phyloP scores from a whole-genome alignment of 139 green algal species.

The Coccomyxa sp. region DNA sequence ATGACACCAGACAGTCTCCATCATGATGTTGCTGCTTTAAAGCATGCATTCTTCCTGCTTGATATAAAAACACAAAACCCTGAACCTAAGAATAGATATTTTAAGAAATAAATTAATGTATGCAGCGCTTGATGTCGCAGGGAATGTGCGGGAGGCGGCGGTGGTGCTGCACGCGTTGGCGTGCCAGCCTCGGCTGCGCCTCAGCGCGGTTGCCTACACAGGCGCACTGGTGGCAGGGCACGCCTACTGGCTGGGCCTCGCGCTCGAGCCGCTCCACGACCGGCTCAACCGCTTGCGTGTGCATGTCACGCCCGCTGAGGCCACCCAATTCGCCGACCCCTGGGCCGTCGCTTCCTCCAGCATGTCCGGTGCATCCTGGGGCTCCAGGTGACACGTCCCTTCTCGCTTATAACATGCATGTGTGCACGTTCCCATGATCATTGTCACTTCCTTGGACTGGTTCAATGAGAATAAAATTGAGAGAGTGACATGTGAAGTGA shows the following conservation, averaged over 20 bases:
- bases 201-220: slow-evolving; percentile 13
- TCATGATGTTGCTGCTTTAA: neutral
- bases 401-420: neutral
- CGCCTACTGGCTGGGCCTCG: slow-evolving; percentile 47
- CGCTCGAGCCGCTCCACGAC: slow-evolving; percentile 31
- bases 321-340: neutral
- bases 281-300: slow-evolving; percentile 11
- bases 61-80: neutral
- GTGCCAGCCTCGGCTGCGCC: slow-evolving; percentile 16
- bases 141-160: slow-evolving; percentile 11
- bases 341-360: neutral
- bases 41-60: neutral
- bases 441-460: neutral
- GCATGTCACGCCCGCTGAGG: slow-evolving; percentile 11
- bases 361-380: neutral
- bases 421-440: neutral
- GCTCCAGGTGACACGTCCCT: neutral
- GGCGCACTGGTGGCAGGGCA: slow-evolving; percentile 37
- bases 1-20: too few relatives aligned
- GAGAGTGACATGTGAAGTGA: too few relatives aligned
- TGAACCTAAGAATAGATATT: neutral
- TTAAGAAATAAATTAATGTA: too few relatives aligned
- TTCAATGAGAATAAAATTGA: neutral
- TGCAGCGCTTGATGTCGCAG: neutral
- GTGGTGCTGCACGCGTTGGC: slow-evolving; percentile 31